Base-by-base conservation (phyloP, 2,329 filamentous ascomycete genomes). In the Nemania sp. region DNA sequence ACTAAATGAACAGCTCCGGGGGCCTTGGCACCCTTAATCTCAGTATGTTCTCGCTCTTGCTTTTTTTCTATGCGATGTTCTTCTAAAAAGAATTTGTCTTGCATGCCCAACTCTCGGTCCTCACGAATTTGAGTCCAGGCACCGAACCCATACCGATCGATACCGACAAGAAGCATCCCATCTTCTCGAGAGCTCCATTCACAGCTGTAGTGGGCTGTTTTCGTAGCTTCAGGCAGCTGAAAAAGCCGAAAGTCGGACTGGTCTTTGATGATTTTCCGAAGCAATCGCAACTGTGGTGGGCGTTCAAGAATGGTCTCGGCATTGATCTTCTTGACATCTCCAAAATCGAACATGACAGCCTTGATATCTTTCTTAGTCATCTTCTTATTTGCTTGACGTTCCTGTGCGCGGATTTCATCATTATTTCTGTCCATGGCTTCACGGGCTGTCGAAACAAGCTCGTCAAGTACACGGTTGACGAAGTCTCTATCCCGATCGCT, bases 41-140 rank as follows among this genome's bases (percentile, higher is more conserved):
- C 89, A 15, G 80, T 86, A 70, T 92, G 91, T 71, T 82, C 90
- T 37, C 95, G 89, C 75, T 97, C 92, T 70, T 95, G 93, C 74
- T 98, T 98, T 78, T 96, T 95, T 75, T 96, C 95, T 17, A 98
- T 94, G n/a, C 94, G 90, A 74, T 98, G 93, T 75, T 99, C 96
- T 73, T 99, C 95, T 1, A 99, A 79, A 78, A 96, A 99, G 73
- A 98, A 91, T 72, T 97, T 98, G 69, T 97, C 92, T 1, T 81
- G 79, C 79, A 99, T 88, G 9, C 87, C 90, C 20, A 99, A 85
- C 34, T 97, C 92, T 1, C 86, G 79, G 71, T 99, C 95, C 68
- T 99, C 95, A 6, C 95, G 89, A 69, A 99, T 98, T 68, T 93
- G 90, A 1, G 89, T 85, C 95, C 95, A 99, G 2, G 94, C 93